A percentile compares a stretch with the other conserved stretches of the same genome.
Conservation (phyloP, 176 grass and related monocot genomes). For the Aegilops speltoides region DNA sequence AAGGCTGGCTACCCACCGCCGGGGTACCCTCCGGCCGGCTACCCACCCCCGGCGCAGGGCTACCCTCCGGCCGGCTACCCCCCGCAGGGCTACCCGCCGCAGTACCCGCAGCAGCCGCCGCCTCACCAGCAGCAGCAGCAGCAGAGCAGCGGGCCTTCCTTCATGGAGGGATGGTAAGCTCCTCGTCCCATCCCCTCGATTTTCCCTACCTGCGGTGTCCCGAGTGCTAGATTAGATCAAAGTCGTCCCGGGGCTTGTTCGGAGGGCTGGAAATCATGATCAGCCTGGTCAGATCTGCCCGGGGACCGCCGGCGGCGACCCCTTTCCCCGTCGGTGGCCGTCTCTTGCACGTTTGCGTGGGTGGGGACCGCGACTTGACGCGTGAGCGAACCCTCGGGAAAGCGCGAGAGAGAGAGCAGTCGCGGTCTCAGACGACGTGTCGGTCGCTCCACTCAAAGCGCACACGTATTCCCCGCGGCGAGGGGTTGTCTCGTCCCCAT, state of each 20-base stretch:
- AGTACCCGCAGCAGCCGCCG: slow-evolving; percentile 60
- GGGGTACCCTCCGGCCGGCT: slow-evolving; percentile 18
- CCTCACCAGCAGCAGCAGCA: slow-evolving; percentile 51
- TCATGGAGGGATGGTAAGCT: slow-evolving; percentile 63
- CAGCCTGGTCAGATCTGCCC: slow-evolving; percentile 19
- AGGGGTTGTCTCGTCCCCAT: not conserved
- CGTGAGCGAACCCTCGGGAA: slow-evolving; percentile 26
- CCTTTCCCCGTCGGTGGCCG: not conserved
- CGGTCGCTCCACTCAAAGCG: slow-evolving; percentile 1
- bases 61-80: slow-evolving; percentile 49
- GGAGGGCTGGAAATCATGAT: not conserved
- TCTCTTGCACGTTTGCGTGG: not conserved
- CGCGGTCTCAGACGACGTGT: slow-evolving; percentile 22
- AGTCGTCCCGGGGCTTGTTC: not conserved
- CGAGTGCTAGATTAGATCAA: not conserved
- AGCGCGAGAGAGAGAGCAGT: not conserved
- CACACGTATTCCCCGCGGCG: not conserved
- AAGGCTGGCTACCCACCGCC: slow-evolving; percentile 62
- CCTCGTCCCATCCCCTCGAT: not conserved
- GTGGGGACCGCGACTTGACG: slow-evolving; percentile 29
- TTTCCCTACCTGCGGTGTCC: not conserved
- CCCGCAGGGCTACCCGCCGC: slow-evolving; percentile 61
- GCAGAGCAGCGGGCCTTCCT: slow-evolving; percentile 58
- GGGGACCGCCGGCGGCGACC: not conserved
- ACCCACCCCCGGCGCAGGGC: slow-evolving; percentile 33